These are phyloP conservation scores for Aspergillus udagawae DNA, from an alignment of 2,329 filamentous ascomycete species.

Conservation along the genomic window DNA sequence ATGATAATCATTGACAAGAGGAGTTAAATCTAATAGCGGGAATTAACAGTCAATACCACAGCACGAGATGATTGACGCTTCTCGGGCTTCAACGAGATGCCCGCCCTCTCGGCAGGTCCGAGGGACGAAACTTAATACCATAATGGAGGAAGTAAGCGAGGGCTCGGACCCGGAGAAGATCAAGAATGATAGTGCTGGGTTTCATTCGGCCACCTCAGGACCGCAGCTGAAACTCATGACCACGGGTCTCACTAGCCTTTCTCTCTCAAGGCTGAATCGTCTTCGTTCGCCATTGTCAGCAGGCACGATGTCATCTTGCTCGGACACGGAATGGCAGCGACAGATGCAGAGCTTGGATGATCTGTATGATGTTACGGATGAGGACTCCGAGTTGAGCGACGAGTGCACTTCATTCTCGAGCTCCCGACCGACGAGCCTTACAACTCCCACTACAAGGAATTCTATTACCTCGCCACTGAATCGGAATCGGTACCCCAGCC, in stretches of 20 bases:
- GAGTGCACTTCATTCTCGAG: conserved; percentile 47
- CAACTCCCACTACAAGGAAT: conserved; percentile 38
- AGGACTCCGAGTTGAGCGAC: conserved; percentile 59
- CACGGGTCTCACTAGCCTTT: conserved; percentile 21
- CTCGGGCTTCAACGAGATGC: conserved; percentile 49
- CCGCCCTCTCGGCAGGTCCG: conserved; percentile 55
- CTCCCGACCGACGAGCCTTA: conserved; percentile 48
- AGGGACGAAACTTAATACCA: conserved; percentile 59
- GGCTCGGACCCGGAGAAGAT: conserved; percentile 18
- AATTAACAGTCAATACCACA: not conserved
- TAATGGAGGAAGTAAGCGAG: conserved; percentile 54
- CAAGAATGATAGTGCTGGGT: conserved; percentile 2
- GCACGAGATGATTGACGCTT: conserved; percentile 44
- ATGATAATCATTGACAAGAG: not conserved
- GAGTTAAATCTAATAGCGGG: not conserved
- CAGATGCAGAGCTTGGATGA: conserved; percentile 76
- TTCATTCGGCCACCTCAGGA: conserved; percentile 7
- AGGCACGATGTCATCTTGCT: conserved; percentile 29
- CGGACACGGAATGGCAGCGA: conserved; percentile 59
- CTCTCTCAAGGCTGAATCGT: conserved; percentile 18
- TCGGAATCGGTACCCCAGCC: conserved; percentile 52
- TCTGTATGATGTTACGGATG: conserved; percentile 80
- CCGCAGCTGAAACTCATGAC: conserved; percentile 36
- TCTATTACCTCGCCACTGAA: conserved; percentile 36
- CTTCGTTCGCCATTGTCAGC: conserved; percentile 32